Percentiles rank a stretch among this genome's conserved stretches.
These are phyloP conservation scores for Stevia rebaudiana DNA, from an alignment of 140 eudicot genomes.

Conservation along the genomic window DNA sequence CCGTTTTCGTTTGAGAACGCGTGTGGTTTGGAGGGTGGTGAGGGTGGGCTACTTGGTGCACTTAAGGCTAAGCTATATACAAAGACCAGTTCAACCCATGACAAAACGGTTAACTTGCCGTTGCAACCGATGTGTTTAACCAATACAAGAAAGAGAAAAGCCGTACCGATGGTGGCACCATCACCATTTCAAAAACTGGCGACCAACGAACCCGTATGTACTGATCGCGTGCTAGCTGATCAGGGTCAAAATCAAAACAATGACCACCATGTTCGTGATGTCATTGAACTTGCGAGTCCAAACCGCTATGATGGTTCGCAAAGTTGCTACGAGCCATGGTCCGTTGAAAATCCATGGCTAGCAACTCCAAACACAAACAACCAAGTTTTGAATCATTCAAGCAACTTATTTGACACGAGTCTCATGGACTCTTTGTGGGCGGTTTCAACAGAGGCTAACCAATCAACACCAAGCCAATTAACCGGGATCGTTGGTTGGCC, in stretches of 20 bases:
- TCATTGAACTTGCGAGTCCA: constrained; percentile 11
- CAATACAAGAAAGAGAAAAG: constrained; percentile 18
- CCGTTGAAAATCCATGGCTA: constrained; percentile 28
- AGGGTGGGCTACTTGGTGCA: constrained; percentile 52
- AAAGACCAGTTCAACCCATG: not conserved
- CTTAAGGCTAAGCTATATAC: constrained; percentile 47
- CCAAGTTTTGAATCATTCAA: constrained; percentile 18
- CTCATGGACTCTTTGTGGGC: constrained; percentile 32
- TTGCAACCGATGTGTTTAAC: constrained; percentile 20
- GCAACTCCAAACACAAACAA: constrained; percentile 9
- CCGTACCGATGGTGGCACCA: not conserved
- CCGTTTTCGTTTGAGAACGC: constrained; percentile 58
- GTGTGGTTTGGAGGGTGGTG: constrained; percentile 41
- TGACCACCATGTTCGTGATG: constrained; percentile 15
- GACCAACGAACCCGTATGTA: not conserved
- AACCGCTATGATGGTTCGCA: constrained; percentile 18
- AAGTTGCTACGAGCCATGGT: constrained; percentile 32
- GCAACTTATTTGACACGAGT: constrained; percentile 19
- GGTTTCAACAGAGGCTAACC: constrained; percentile 21
- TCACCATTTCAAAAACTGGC: constrained; percentile 14
- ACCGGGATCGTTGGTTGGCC: constrained; percentile 32
- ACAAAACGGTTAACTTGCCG: not conserved
- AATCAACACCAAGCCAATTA: constrained; percentile 5
- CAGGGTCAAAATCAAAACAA: constrained; percentile 16
- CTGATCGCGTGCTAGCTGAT: constrained; percentile 17